A percentile compares a stretch with the other conserved stretches of the same genome.
These are phyloP conservation scores for Tuber indicum DNA, from an alignment of 495 filamentous ascomycete species.

Conservation along the genomic window DNA sequence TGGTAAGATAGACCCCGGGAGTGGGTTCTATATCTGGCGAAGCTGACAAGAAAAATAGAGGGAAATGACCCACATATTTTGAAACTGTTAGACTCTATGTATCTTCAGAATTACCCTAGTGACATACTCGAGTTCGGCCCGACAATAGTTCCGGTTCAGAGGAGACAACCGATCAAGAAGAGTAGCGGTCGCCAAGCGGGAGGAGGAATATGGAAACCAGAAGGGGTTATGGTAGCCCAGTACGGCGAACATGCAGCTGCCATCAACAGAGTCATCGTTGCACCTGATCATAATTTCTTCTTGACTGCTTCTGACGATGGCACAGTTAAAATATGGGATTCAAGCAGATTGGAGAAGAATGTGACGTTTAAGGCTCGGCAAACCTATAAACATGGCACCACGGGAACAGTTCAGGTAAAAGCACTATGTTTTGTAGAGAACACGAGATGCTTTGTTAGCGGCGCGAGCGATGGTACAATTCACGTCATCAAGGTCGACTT, in stretches of 20 bases:
- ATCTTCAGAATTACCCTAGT: constrained; percentile 80
- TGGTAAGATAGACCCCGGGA: constrained; percentile 27
- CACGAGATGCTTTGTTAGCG: constrained; percentile 86
- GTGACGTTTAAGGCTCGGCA: constrained; percentile 80
- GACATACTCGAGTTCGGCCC: constrained; percentile 77
- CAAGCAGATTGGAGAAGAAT: constrained; percentile 79
- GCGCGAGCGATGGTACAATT: constrained; percentile 81
- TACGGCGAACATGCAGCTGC: constrained; percentile 81
- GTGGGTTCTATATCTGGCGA: constrained; percentile 11
- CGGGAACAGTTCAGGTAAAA: constrained; percentile 60
- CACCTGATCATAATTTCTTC: constrained; percentile 93
- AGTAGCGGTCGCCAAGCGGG: constrained; percentile 44
- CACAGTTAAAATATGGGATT: constrained; percentile 89
- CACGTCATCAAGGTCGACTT: constrained; percentile 84
- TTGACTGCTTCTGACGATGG: constrained; percentile 90
- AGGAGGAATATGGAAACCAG: constrained; percentile 64
- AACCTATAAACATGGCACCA: constrained; percentile 64
- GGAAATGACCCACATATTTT: constrained; percentile 85
- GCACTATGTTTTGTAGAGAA: constrained; percentile 86
- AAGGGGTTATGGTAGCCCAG: constrained; percentile 72
- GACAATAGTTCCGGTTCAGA: constrained; percentile 62
- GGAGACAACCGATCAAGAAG: constrained; percentile 59
- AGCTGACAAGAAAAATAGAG: constrained; percentile 34
- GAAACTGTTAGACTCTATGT: constrained; percentile 78
- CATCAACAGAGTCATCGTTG: constrained; percentile 72